phyloP scores from a whole-genome alignment of 495 filamentous ascomycete genomes.

The Friedmanniomyces endolithicus region DNA sequence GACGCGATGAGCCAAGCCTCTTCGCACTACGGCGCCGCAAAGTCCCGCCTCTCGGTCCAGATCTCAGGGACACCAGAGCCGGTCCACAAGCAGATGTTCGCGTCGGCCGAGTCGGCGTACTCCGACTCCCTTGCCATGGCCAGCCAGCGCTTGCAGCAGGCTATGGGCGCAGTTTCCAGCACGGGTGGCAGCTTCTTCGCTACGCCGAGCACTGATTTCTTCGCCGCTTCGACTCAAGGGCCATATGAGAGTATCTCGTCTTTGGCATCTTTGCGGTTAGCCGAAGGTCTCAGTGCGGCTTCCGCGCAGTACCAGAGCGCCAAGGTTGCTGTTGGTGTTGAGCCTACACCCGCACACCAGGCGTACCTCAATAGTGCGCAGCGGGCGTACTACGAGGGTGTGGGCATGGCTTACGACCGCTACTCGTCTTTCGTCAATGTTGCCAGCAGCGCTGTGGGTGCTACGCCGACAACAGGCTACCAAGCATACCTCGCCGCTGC shows the following conservation, averaged over 20 bases:
- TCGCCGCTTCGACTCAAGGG: conserved; percentile 31
- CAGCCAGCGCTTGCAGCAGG: conserved; percentile 42
- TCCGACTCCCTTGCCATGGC: conserved; percentile 51
- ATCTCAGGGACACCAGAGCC: conserved; percentile 55
- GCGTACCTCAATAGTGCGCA: conserved; percentile 48
- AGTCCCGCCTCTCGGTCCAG: conserved; percentile 50
- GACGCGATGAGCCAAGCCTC: conserved; percentile 48
- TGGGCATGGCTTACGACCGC: conserved; percentile 64
- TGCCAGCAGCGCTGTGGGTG: conserved; percentile 45
- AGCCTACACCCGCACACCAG: conserved; percentile 43
- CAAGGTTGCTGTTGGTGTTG: conserved; percentile 45
- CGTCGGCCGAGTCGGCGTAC: conserved; percentile 57
- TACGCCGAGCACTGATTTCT: conserved; percentile 19
- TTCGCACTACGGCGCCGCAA: conserved; percentile 52
- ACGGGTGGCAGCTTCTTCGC: conserved; percentile 13
- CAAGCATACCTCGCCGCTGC: conserved; percentile 33
- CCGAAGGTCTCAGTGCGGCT: conserved; percentile 51
- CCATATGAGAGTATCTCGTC: conserved; percentile 47
- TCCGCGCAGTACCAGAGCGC: conserved; percentile 51
- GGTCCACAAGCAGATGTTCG: conserved; percentile 47
- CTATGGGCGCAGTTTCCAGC: conserved; percentile 32
- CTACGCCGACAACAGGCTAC: conserved; percentile 36
- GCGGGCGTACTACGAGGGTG: conserved; percentile 61
- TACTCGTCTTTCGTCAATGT: conserved; percentile 61
- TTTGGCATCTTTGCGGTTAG: conserved; percentile 50